Evolutionary conservation across 2,329 filamentous ascomycete species (phyloP).

Genomic region (Fusarium sp.): DNA sequence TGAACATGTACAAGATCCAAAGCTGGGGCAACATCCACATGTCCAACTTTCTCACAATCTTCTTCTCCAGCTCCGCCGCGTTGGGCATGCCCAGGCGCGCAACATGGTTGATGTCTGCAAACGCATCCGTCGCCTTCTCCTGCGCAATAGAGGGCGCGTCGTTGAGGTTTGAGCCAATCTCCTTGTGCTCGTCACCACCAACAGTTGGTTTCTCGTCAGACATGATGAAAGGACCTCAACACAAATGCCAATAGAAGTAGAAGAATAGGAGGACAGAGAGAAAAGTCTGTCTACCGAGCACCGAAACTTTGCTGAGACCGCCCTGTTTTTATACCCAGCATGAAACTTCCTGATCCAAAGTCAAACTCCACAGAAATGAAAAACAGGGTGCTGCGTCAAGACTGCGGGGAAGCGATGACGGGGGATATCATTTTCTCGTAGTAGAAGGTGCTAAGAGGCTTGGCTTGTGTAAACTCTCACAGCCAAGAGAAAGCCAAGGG

Average conservation of each 20-base stretch:
- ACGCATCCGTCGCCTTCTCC: constrained; percentile 15
- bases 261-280: background rate
- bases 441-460: constrained; percentile 24
- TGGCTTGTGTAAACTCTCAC: constrained; percentile 2
- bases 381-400: constrained; percentile 17
- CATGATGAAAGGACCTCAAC: background rate
- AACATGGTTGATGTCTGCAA: constrained; percentile 26
- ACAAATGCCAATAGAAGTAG: background rate
- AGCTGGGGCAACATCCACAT: constrained; percentile 33
- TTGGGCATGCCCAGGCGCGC: constrained; percentile 22
- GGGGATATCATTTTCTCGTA: constrained; percentile 12
- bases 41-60: constrained; percentile 30
- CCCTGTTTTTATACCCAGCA: background rate
- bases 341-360: constrained; percentile 4
- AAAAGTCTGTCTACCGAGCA: background rate
- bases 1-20: constrained; percentile 39
- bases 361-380: background rate
- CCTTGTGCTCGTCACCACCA: background rate
- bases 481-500: constrained; percentile 18
- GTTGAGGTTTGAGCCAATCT: background rate
- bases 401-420: constrained; percentile 11
- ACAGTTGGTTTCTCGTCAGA: constrained; percentile 14
- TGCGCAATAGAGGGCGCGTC: constrained; percentile 4
- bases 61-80: constrained; percentile 21
- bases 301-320: background rate